These are phyloP conservation scores for Colletotrichum sp. DNA, from an alignment of 2,329 filamentous ascomycete genomes.

Conservation along the genomic window DNA sequence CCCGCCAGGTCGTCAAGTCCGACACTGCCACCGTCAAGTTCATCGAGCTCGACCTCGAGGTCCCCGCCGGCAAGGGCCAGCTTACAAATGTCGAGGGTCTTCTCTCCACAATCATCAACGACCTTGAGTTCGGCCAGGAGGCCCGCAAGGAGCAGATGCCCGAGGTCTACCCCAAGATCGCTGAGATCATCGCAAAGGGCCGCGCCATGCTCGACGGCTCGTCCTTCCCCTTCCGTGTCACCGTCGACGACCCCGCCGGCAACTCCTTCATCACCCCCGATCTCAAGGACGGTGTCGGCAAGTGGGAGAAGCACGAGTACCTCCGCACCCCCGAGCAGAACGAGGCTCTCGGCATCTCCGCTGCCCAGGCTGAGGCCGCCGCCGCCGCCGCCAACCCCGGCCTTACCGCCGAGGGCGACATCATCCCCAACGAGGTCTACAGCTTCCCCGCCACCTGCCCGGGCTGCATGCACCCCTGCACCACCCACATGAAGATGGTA, in stretches of 20 bases:
- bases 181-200: constrained; percentile 75
- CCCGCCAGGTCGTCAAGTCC: constrained; percentile 89
- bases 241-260: constrained; percentile 87
- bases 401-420: constrained; percentile 69
- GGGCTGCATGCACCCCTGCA: constrained; percentile 84
- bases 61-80: constrained; percentile 88
- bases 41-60: constrained; percentile 91
- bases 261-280: constrained; percentile 97
- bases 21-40: constrained; percentile 87
- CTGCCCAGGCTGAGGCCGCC: constrained; percentile 60
- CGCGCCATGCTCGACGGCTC: constrained; percentile 79
- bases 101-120: constrained; percentile 77
- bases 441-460: constrained; percentile 91
- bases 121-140: constrained; percentile 83
- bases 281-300: constrained; percentile 78
- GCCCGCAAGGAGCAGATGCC: constrained; percentile 78
- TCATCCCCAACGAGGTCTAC: constrained; percentile 91
- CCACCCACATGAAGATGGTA: constrained; percentile 98
- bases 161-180: constrained; percentile 80
- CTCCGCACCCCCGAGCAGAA: constrained; percentile 86
- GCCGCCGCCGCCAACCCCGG: constrained; percentile 53
- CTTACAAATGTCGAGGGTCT: constrained; percentile 94
- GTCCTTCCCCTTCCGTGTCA: constrained; percentile 85
- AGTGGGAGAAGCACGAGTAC: constrained; percentile 89
- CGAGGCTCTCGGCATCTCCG: constrained; percentile 77